Conservation (phyloP, 2,329 filamentous ascomycete genomes). For the Fusarium dimerum region DNA sequence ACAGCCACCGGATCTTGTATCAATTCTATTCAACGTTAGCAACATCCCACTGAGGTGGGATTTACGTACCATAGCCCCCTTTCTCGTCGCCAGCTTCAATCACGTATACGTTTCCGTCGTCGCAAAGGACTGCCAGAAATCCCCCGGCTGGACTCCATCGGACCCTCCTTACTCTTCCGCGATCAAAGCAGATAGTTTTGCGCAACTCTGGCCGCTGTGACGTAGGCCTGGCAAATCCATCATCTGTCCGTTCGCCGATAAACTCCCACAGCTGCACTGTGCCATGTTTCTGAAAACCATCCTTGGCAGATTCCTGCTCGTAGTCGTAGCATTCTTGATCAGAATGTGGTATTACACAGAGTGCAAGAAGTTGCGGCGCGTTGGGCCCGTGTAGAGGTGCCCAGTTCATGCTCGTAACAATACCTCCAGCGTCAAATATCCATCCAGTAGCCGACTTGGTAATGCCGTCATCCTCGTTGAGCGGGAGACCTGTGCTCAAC, state of each 20-base stretch:
- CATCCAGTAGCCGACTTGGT: slow-evolving; percentile 44
- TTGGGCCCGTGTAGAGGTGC: slow-evolving; percentile 39
- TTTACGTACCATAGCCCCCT: slow-evolving; percentile 42
- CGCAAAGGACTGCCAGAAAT: slow-evolving; percentile 51
- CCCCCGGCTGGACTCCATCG: slow-evolving; percentile 55
- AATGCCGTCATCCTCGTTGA: slow-evolving; percentile 25
- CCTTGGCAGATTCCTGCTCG: slow-evolving; percentile 38
- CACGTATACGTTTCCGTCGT: slow-evolving; percentile 53
- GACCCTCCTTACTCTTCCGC: slow-evolving; percentile 51
- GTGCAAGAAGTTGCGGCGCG: slow-evolving; percentile 50
- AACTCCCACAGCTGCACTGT: slow-evolving; percentile 57
- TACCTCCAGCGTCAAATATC: slow-evolving; percentile 56
- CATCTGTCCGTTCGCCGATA: slow-evolving; percentile 29
- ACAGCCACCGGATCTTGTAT: slow-evolving; percentile 46
- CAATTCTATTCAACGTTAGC: slow-evolving; percentile 42
- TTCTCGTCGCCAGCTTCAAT: slow-evolving; percentile 41
- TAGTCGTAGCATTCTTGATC: slow-evolving; percentile 49
- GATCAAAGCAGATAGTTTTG: slow-evolving; percentile 49
- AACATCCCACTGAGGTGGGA: neutral
- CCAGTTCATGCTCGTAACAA: slow-evolving; percentile 56
- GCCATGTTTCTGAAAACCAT: slow-evolving; percentile 44
- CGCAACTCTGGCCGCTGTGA: slow-evolving; percentile 39
- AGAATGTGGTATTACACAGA: slow-evolving; percentile 51
- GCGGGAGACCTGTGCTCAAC: slow-evolving; percentile 32
- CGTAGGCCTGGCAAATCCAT: slow-evolving; percentile 38